Base-by-base conservation (phyloP, 495 filamentous ascomycete species). In the Trichoderma parareesei region DNA sequence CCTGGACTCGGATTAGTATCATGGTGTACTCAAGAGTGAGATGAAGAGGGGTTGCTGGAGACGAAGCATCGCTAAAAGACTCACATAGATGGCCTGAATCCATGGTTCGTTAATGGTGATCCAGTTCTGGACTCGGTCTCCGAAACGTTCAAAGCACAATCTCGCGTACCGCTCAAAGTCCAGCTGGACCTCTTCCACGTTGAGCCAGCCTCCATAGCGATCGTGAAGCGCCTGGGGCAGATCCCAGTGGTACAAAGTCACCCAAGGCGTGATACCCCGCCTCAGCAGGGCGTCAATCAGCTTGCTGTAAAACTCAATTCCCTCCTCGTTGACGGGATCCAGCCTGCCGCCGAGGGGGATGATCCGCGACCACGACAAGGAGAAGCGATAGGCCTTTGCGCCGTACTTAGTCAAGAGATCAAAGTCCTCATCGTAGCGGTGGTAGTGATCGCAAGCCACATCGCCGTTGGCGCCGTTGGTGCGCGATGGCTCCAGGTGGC, bases 231-330 rank as follows among this genome's bases (percentile, higher is more conserved):
- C 79, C 65, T 84, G 78, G 0, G 82, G 82, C 0, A 84, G 75
- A 72, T 84, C 82, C 82, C 82, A 84, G 65, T 84, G 82, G 68
- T 77, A 84, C 6, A 84, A 66, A 14, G 82, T 84, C 9, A 83
- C 72, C 66, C 83, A 78, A 0, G 82, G 82, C 3, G 68, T 76
- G 67, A 84, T 83, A 1, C 79, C 80, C 2, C 77, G 78, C 0
- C 70, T 79, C 46, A 75, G 72, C n/a, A 84, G 72, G 59, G 79
- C 77, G 49, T 84, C 78, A 18, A 84, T 71, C 63, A 83, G 81
- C 53, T 75, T 75, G 43, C 72, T 67, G 67, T 83, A 84, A 69
- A 79, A 78, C 53, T 77, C 70, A 5, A 84, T 63, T 33, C 82
- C 82, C 35, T 75, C 75, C 60, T 79, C 70, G 68, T 83, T 75